A percentile compares a stretch with the other conserved stretches of the same genome.
phyloP scores from a whole-genome alignment of 148 eudicot genomes.

The Agrostemma githago region DNA sequence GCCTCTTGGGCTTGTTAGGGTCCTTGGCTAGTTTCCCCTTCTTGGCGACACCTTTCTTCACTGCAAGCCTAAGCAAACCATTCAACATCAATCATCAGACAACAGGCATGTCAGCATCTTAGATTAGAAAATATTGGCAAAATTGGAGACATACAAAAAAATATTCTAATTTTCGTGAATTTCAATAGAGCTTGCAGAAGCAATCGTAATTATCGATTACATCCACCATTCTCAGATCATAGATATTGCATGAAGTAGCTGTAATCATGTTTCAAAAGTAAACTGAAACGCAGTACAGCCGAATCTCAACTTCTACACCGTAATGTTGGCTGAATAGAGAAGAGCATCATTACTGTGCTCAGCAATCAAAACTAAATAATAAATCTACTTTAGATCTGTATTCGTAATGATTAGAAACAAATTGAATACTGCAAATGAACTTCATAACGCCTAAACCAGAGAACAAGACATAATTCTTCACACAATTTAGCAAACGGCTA shows the following conservation, averaged over 20 bases:
- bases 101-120: too few relatives aligned
- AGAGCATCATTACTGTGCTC: too few relatives aligned
- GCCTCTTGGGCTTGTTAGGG: slow-evolving; percentile 65
- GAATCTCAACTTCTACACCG: too few relatives aligned
- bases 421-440: neutral
- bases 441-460: neutral
- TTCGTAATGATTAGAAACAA: neutral
- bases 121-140: too few relatives aligned
- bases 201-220: neutral
- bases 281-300: too few relatives aligned
- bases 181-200: too few relatives aligned
- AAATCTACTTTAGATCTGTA: neutral
- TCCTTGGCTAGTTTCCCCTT: slow-evolving; percentile 45
- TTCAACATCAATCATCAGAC: neutral
- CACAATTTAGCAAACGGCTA: neutral
- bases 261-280: too few relatives aligned
- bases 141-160: too few relatives aligned
- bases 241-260: too few relatives aligned
- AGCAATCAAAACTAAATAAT: neutral
- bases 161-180: too few relatives aligned
- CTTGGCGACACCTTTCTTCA: slow-evolving; percentile 40
- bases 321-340: neutral
- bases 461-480: neutral
- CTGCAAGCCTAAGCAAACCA: slow-evolving; percentile 34
- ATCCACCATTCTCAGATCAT: too few relatives aligned